phyloP scores from a whole-genome alignment of 257 asterid genomes.

The Paraleonurus japonicus region DNA sequence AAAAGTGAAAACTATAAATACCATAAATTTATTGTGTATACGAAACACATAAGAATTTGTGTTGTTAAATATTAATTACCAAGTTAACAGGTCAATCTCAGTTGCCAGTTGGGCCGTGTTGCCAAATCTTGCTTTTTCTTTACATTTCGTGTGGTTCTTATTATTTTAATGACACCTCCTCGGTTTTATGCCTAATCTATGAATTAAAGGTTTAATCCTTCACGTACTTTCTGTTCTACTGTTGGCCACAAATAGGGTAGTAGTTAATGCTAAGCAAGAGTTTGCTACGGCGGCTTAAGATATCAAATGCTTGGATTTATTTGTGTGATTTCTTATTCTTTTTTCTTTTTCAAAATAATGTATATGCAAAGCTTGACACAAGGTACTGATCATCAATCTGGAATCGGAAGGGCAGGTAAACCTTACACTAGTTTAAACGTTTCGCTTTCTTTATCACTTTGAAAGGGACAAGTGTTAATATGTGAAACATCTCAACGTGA shows the following conservation, averaged over 20 bases:
- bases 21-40: no score
- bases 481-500: no score
- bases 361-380: no score
- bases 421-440: neutral
- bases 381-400: neutral
- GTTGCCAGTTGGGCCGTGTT: neutral
- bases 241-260: neutral
- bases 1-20: no score
- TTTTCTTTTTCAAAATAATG: neutral
- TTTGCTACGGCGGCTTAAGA: neutral
- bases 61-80: no score
- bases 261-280: neutral
- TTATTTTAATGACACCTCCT: neutral
- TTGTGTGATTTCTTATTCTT: neutral
- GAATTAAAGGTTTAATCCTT: neutral
- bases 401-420: neutral
- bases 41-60: no score
- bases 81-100: neutral
- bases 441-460: no score
- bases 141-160: slow-evolving; percentile 2
- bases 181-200: slow-evolving; percentile 13
- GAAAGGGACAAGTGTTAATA: no score
- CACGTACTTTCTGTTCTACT: slow-evolving; percentile 3
- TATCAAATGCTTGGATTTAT: neutral
- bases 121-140: neutral